Conservation (phyloP, 164 flowering plant species). For the Vitis vinifera region ASM3070453v1 NC_081817.1:3277501-3278000, state of each 20-base stretch:
- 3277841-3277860: constrained; percentile 53
- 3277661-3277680: no score
- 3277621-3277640: constrained; percentile 88
- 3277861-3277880: no score
- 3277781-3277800: constrained; percentile 91
- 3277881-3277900: neutral
- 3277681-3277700: neutral
- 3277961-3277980: no score
- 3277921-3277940: no score
- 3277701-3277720: neutral
- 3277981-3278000: no score
- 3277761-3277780: constrained; percentile 75
- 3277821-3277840: constrained; percentile 92
- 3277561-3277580: constrained; percentile 17
- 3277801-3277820: constrained; percentile 88
- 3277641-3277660: constrained; percentile 74
- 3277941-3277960: no score
- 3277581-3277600: constrained; percentile 47
- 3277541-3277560: constrained; percentile 14
- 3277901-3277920: no score
- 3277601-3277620: constrained; percentile 74
- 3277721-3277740: constrained; percentile 9
- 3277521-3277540: constrained; percentile 23
- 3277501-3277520: constrained; percentile 66
- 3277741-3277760: constrained; percentile 52